A percentile compares a stretch with the other conserved stretches of the same genome.
Conservation (phyloP, 306 rosid genomes). For the Mimosa bimucronata region DNA sequence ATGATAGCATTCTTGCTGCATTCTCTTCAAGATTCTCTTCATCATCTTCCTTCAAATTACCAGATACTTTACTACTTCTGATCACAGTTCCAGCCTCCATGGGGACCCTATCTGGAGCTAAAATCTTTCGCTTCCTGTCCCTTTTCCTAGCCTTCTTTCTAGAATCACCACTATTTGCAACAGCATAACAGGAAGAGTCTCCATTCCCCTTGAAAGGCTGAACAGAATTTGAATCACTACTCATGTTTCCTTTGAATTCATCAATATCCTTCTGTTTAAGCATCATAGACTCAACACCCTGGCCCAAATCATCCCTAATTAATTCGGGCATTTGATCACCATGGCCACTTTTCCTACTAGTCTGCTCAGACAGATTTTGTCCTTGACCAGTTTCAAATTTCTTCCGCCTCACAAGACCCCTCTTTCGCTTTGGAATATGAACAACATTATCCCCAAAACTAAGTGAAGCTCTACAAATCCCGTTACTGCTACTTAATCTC, state of each 20-base stretch:
- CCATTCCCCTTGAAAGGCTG: conserved; percentile 49
- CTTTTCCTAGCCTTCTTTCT: conserved; percentile 55
- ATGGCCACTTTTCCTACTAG: conserved; percentile 44
- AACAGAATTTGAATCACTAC: conserved; percentile 52
- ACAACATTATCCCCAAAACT: conserved; percentile 49
- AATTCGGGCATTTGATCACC: conserved; percentile 51
- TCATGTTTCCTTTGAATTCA: conserved; percentile 49
- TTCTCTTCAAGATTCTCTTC: conserved; percentile 98
- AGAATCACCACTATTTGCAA: conserved; percentile 55
- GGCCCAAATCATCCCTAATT: conserved; percentile 50
- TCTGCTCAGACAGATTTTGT: conserved; percentile 43
- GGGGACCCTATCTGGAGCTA: conserved; percentile 44
- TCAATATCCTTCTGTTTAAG: conserved; percentile 43
- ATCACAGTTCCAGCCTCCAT: conserved; percentile 56
- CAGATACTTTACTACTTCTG: conserved; percentile 46
- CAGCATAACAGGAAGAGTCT: conserved; percentile 46
- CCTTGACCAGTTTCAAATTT: conserved; percentile 52
- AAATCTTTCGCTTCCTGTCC: conserved; percentile 50
- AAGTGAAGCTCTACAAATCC: conserved; percentile 52
- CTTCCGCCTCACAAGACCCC: conserved; percentile 77
- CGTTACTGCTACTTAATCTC: conserved; percentile 51
- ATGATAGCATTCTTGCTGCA: conserved; percentile 96
- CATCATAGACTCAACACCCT: conserved; percentile 45
- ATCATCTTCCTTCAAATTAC: conserved; percentile 64
- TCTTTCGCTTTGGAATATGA: conserved; percentile 82